phyloP scores from a whole-genome alignment of 2,329 filamentous ascomycete genomes.

The Colletotrichum paranaense region DNA sequence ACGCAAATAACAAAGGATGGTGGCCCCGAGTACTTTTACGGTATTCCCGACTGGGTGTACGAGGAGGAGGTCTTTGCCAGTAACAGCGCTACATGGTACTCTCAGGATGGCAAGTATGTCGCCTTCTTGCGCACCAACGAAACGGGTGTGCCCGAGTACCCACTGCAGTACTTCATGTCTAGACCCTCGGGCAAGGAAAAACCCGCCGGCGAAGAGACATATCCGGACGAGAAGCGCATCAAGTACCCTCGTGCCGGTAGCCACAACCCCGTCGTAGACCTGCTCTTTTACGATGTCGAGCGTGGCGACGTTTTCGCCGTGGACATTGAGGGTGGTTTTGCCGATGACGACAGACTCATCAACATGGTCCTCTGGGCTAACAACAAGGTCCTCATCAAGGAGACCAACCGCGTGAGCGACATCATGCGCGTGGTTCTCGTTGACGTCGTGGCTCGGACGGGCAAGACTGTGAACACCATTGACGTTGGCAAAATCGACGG shows the following conservation, averaged over 20 bases:
- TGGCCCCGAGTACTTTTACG: conserved; percentile 90
- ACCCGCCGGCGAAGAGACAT: conserved; percentile 80
- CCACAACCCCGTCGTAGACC: conserved; percentile 88
- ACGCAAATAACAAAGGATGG: conserved; percentile 87
- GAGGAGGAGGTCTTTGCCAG: conserved; percentile 82
- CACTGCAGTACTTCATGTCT: conserved; percentile 92
- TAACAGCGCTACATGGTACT: conserved; percentile 89
- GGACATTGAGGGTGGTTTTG: conserved; percentile 80
- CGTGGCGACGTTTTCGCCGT: conserved; percentile 85
- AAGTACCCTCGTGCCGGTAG: conserved; percentile 98
- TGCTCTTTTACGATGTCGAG: conserved; percentile 88
- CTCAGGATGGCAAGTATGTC: conserved; percentile 81
- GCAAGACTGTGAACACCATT: conserved; percentile 81
- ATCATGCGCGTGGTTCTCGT: conserved; percentile 88
- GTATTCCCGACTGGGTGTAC: conserved; percentile 95
- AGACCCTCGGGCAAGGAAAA: conserved; percentile 81
- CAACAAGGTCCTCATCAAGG: conserved; percentile 84
- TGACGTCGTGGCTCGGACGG: conserved; percentile 78
- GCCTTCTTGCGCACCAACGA: conserved; percentile 91
- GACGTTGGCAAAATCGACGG: conserved; percentile 89
- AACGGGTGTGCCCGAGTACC: conserved; percentile 89
- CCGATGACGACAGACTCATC: conserved; percentile 85
- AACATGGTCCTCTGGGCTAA: conserved; percentile 95
- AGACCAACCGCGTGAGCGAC: conserved; percentile 95
- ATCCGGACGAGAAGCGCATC: conserved; percentile 90